Base-by-base conservation (phyloP, 2,329 filamentous ascomycete species). In the Colletotrichum graminicola region DNA sequence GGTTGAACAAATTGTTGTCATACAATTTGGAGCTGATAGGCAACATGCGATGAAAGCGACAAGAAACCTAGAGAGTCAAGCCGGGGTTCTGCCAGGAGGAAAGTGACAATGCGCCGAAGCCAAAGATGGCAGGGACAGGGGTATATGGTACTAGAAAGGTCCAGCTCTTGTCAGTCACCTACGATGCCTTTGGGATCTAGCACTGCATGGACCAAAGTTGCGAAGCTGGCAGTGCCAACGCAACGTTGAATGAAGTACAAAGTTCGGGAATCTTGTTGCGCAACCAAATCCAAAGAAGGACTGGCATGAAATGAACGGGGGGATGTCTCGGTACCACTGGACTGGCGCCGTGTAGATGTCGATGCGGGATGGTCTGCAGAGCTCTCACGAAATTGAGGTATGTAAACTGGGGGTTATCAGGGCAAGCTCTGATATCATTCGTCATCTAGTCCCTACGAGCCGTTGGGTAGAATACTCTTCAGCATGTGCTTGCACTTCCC, bases 361-460 rank as follows among this genome's bases (percentile, higher is more conserved):
- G 54, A 69, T 63, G 68, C 65, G 57, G 65, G 60, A 71, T 71
- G 59, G 36, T 29, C 18, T 39, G 39, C 16, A 34, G 61, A 57
- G 59, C 61, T 43, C 66, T 77, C 77, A 79, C 73, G 78, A 80
- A 80, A 79, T 81, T 77, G 74, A 76, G 79, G 78, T 81, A 80
- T 79, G 80, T 81, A 81, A 81, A 73, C 67, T 45, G 34, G 60
- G 39, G 59, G 59, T 72, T 72, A 72, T 72, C 69, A 49, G 45
- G 21, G 47, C 29, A 21, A 62, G 59, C 21, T 63, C 62, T n/a
- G 52, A 55, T 72, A 62, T 69, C 65, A 76, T 74, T 78, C 67
- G 60, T 68, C 65, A 61, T 64, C 61, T 32, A 29, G 49, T 52
- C 75, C 74, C 77, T 74, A 73, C 74, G 66, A 71, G 51, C 71